Conservation (phyloP, 2,329 filamentous ascomycete genomes). For the Achaetomium macrosporum region DNA sequence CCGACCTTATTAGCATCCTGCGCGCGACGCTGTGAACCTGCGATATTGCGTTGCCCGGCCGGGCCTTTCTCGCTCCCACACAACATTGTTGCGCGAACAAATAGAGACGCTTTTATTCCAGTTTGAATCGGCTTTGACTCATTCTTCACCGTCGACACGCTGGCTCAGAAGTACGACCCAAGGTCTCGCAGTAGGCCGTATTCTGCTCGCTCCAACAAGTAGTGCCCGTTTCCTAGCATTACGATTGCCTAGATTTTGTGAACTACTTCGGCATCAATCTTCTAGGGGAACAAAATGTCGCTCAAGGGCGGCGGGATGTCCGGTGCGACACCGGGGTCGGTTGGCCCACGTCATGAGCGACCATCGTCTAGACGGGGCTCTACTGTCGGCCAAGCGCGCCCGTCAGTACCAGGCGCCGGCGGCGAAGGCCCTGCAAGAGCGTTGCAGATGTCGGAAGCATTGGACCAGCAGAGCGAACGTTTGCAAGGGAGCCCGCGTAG, state of each 20-base stretch:
- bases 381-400: constrained; percentile 5
- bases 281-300: constrained; percentile 9
- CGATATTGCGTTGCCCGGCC: too few species aligned
- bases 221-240: background rate
- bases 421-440: background rate
- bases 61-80: too few species aligned
- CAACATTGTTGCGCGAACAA: too few species aligned
- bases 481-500: constrained; percentile 51
- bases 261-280: background rate
- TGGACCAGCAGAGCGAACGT: constrained; percentile 26
- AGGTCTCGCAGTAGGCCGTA: too few species aligned
- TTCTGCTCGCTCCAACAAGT: too few species aligned
- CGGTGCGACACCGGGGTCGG: constrained; percentile 1
- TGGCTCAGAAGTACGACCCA: too few species aligned
- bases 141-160: too few species aligned
- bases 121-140: too few species aligned
- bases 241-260: background rate
- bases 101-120: too few species aligned
- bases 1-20: too few species aligned
- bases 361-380: constrained; percentile 1
- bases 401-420: background rate
- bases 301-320: constrained; percentile 20
- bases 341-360: background rate
- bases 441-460: background rate
- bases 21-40: too few species aligned